These are phyloP conservation scores for Macrolepiota albuminosa DNA, from an alignment of 768 basidiomycete species.

Conservation along the genomic window DNA sequence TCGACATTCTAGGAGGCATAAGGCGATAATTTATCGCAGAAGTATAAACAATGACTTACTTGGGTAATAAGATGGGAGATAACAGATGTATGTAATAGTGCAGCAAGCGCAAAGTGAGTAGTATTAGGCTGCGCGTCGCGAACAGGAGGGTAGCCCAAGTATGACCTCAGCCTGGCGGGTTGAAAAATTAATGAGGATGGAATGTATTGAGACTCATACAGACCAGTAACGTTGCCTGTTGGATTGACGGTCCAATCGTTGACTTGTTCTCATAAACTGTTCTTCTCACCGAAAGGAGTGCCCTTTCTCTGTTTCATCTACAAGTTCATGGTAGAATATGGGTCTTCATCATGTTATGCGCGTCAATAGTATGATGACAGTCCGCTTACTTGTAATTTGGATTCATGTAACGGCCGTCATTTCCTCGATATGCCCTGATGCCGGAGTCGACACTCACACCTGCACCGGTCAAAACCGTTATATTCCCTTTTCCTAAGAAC, in stretches of 20 bases:
- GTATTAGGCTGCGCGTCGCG: constrained; percentile 82
- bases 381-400: constrained; percentile 75
- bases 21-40: constrained; percentile 14
- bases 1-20: constrained; percentile 69
- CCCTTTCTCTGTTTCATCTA: constrained; percentile 67
- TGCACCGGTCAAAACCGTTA: constrained; percentile 79
- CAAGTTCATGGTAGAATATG: constrained; percentile 79
- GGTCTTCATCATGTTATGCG: constrained; percentile 34
- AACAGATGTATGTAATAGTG: constrained; percentile 65
- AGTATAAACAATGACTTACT: constrained; percentile 29
- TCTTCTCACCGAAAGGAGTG: constrained; percentile 58
- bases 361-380: constrained; percentile 1
- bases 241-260: neutral
- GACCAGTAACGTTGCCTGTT: constrained; percentile 81
- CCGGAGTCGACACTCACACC: constrained; percentile 96
- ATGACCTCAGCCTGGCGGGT: constrained; percentile 56
- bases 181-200: constrained; percentile 5
- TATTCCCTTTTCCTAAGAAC: constrained; percentile 70
- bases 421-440: constrained; percentile 89
- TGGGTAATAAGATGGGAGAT: constrained; percentile 72
- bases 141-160: constrained; percentile 83
- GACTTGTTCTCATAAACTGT: neutral
- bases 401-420: constrained; percentile 84
- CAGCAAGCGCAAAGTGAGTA: constrained; percentile 83
- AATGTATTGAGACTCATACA: constrained; percentile 8